Conservation (phyloP, 2,329 filamentous ascomycete genomes). For the Stachybotrys elegans region DNA sequence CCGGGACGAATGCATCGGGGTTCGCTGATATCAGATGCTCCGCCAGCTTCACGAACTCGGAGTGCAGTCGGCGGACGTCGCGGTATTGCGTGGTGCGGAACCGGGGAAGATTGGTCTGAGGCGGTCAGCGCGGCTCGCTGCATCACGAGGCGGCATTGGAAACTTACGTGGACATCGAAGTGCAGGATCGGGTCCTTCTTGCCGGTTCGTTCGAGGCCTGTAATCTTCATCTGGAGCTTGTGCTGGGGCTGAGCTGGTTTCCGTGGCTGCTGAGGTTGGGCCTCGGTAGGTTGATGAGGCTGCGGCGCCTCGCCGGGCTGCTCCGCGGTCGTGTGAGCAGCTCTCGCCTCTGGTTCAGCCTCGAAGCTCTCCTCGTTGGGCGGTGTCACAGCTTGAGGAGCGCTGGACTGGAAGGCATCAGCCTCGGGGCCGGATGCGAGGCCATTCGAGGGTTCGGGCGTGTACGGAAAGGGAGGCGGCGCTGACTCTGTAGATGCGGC, state of each 20-base stretch:
- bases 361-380: conserved; percentile 27
- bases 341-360: conserved; percentile 9
- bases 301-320: conserved; percentile 21
- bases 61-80: conserved; percentile 91
- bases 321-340: conserved; percentile 10
- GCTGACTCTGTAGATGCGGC: conserved; percentile 32
- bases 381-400: conserved; percentile 40
- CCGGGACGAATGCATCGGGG: conserved; percentile 88
- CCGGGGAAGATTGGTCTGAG: conserved; percentile 93
- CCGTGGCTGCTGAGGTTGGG: conserved; percentile 29
- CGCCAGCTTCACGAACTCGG: conserved; percentile 93
- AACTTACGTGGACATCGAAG: conserved; percentile 87
- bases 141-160: neutral
- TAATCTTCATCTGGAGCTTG: conserved; percentile 92
- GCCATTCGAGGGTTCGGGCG: conserved; percentile 37
- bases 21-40: conserved; percentile 97
- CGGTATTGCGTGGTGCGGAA: conserved; percentile 98
- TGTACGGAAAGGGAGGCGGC: conserved; percentile 38
- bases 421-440: conserved; percentile 30
- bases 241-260: conserved; percentile 60
- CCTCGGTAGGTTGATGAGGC: conserved; percentile 13
- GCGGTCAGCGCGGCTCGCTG: conserved; percentile 18
- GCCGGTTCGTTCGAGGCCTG: conserved; percentile 83
- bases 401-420: conserved; percentile 41
- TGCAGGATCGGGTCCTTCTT: conserved; percentile 93